A percentile compares a stretch with the other conserved stretches of the same genome.
Evolutionary conservation across 2,329 filamentous ascomycete genomes (phyloP).

Genomic region (Bertia moriformis): DNA sequence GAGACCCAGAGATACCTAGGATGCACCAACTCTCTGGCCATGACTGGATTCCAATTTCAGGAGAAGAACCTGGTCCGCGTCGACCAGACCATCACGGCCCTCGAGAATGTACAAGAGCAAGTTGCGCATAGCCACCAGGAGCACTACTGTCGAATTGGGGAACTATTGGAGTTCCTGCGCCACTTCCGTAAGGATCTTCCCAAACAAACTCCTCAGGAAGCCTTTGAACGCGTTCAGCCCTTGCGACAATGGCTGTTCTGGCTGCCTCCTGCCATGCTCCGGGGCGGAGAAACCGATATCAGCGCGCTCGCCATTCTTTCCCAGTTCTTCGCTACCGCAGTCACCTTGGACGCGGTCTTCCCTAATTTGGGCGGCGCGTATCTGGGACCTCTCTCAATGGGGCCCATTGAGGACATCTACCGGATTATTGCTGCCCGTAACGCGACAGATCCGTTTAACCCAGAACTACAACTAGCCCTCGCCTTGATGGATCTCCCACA

Average conservation of each 20-base stretch:
- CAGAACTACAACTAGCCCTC: conserved; percentile 20
- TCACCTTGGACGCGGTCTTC: conserved; percentile 47
- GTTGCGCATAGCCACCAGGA: conserved; percentile 22
- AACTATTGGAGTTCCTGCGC: conserved; percentile 11
- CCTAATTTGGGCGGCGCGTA: conserved; percentile 48
- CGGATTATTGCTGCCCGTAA: conserved; percentile 19
- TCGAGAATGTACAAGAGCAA: conserved; percentile 22
- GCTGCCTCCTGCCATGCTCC: conserved; percentile 46
- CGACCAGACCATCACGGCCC: conserved; percentile 23
- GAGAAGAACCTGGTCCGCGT: conserved; percentile 24
- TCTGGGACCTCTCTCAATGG: conserved; percentile 36
- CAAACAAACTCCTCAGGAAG: conserved; percentile 34
- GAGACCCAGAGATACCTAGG: conserved; percentile 18
- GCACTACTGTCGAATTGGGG: conserved; percentile 17
- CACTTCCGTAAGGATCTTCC: conserved; percentile 21
- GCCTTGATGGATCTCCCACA: conserved; percentile 24
- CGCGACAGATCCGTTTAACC: conserved; percentile 19
- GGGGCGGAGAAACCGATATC: conserved; percentile 39
- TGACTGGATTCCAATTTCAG: conserved; percentile 6
- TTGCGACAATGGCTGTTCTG: conserved; percentile 56
- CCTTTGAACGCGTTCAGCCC: conserved; percentile 47
- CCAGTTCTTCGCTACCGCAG: conserved; percentile 49
- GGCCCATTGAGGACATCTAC: conserved; percentile 45
- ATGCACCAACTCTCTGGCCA: conserved; percentile 17
- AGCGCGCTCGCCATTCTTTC: conserved; percentile 46